Percentiles rank a stretch among this genome's conserved stretches.
Evolutionary conservation across 2,329 filamentous ascomycete genomes (phyloP).

Genomic region (Fusarium mundagurra): DNA sequence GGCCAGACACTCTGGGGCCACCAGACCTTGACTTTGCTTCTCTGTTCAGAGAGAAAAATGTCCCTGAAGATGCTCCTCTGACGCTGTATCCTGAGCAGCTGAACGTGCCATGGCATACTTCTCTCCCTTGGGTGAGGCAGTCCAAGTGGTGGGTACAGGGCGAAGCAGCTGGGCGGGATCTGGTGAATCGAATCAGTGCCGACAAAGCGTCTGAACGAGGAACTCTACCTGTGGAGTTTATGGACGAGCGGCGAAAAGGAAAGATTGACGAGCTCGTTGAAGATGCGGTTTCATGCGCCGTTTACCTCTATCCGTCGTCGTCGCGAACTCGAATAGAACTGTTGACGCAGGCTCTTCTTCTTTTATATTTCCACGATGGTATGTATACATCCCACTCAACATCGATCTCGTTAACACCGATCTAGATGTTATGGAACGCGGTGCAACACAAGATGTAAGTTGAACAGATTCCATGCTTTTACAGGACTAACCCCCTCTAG

Average conservation of each 20-base stretch:
- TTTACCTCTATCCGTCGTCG: constrained; percentile 20
- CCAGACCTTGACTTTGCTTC: constrained; percentile 11
- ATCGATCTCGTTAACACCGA: background rate
- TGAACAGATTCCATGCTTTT: rapidly evolving
- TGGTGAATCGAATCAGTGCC: constrained; percentile 4
- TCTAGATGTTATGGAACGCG: constrained; percentile 20
- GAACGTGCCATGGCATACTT: constrained; percentile 8
- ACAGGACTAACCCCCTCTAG: background rate
- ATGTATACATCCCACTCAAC: background rate
- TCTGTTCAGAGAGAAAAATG: background rate
- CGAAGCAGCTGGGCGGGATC: background rate
- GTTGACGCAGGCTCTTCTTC: constrained; percentile 12
- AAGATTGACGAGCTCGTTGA: constrained; percentile 26
- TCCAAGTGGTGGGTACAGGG: constrained; percentile 13
- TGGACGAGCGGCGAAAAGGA: constrained; percentile 11
- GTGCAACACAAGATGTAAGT: constrained; percentile 15
- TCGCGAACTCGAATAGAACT: constrained; percentile 1
- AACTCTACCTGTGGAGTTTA: constrained; percentile 8
- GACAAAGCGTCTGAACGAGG: constrained; percentile 13
- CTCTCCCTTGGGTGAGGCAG: constrained; percentile 16
- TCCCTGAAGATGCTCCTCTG: constrained; percentile 5
- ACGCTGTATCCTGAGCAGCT: background rate
- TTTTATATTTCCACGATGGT: constrained; percentile 21
- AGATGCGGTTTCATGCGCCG: constrained; percentile 10
- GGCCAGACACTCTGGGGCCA: background rate